Conservation (phyloP, 2,329 filamentous ascomycete genomes). For the Chaetomiaceae sp. region DNA sequence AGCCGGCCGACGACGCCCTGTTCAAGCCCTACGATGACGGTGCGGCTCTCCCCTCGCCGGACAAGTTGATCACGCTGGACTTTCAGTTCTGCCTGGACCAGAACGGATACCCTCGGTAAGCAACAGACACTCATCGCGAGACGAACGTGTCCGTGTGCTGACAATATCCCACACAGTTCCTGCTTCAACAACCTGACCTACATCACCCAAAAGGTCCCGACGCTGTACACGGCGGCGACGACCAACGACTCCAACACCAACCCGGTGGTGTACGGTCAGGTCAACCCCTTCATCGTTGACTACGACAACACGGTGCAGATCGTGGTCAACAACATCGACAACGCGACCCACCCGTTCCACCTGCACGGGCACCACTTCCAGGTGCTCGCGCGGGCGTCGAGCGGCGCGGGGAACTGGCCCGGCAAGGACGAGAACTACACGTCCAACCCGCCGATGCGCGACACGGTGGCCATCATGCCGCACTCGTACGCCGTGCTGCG, state of each 20-base stretch:
- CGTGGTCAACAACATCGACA: slow-evolving; percentile 47
- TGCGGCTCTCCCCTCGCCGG: slow-evolving; percentile 46
- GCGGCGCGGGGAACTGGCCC: slow-evolving; percentile 36
- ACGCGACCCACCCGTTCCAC: slow-evolving; percentile 48
- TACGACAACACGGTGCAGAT: slow-evolving; percentile 42
- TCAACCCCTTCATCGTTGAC: slow-evolving; percentile 39
- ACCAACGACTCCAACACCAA: slow-evolving; percentile 43
- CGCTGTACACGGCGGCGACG: slow-evolving; percentile 66
- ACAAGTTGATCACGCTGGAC: slow-evolving; percentile 52
- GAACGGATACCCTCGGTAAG: slow-evolving; percentile 57
- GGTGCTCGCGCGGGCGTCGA: slow-evolving; percentile 40
- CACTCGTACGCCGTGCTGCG: slow-evolving; percentile 47
- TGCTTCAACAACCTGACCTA: slow-evolving; percentile 65
- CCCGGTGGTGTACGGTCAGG: slow-evolving; percentile 39
- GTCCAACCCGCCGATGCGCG: slow-evolving; percentile 32
- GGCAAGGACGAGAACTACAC: slow-evolving; percentile 30
- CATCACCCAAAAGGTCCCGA: slow-evolving; percentile 63
- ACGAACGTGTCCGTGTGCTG: background rate
- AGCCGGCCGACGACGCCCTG: slow-evolving; percentile 59
- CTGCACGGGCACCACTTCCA: slow-evolving; percentile 55
- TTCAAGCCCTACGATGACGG: slow-evolving; percentile 54
- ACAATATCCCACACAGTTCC: slow-evolving; percentile 30
- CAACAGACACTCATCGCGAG: background rate
- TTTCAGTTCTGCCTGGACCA: slow-evolving; percentile 56
- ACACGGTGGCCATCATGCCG: slow-evolving; percentile 37